Base-by-base conservation (phyloP, 2,329 filamentous ascomycete genomes). In the Scolecobasidium constrictum region DNA sequence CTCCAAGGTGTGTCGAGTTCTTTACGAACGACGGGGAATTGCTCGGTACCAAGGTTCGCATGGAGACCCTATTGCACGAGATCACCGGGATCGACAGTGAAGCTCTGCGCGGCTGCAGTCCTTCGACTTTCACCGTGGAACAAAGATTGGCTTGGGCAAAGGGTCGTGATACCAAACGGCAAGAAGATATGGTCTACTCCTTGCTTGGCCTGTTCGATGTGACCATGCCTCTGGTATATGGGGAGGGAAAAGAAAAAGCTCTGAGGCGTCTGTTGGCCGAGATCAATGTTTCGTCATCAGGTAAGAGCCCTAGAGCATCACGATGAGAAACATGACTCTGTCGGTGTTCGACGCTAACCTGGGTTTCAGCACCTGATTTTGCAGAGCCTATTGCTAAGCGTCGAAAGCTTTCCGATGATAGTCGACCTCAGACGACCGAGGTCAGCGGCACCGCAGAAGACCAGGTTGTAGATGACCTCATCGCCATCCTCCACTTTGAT, bases 41-140 rank as follows among this genome's bases (percentile, higher is more conserved):
- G 11, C 50, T 58, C 37, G 54, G 55, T 9, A 52, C 51, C 35
- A 58, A 57, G 35, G 35, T 46, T 3, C 51, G 52, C 17, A 51
- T 53, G 15, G 21, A 52, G 5, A 46, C 51, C 16, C 51, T 54
- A 20, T 23, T 58, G 3, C 50, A 50, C 5, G 45, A 49, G 3
- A 47, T 48, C 13, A 57, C 56, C 9, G 48, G 22, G 19, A 11
- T 39, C 9, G 15, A 13, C 36, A 11, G 11, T 11, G 36, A 21
- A 20, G 19, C 17, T 6, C 18, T 39, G 6, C 6, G 36, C 18
- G 36, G 36, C 18, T 19, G 22, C 5, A 7, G 15, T 21, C 21
- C 42, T 15, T 43, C 20, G 9, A 7, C 21, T 7, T 43, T 44
- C 22, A 43, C n/a, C 35, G 20, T 26, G 9, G 21, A 42, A 5